Conservation (phyloP, 257 asterid species). For the Gentiana straminea region DNA sequence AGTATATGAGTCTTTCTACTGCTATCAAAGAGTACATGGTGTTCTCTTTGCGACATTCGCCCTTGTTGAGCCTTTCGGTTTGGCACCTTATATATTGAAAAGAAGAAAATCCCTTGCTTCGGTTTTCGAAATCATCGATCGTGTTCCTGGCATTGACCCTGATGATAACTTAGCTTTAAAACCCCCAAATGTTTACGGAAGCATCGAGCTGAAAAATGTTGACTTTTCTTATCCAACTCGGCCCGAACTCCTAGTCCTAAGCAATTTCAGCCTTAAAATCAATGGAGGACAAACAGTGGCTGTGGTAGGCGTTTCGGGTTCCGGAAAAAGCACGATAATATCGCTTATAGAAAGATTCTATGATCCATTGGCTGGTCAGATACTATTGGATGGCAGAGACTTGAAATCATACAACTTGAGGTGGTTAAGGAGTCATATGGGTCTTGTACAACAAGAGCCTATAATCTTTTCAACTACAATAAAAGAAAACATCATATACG, state of each 20-base stretch:
- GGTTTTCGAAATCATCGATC: constrained; percentile 90
- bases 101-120: constrained; percentile 71
- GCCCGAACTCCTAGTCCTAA: constrained; percentile 76
- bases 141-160: constrained; percentile 91
- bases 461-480: constrained; percentile 92
- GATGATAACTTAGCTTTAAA: constrained; percentile 80
- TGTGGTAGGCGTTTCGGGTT: constrained; percentile 96
- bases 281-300: constrained; percentile 97
- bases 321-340: constrained; percentile 95
- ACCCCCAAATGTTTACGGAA: constrained; percentile 94
- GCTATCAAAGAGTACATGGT: constrained; percentile 94
- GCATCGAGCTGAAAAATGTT: constrained; percentile 76
- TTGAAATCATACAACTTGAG: constrained; percentile 73
- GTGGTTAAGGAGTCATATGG: constrained; percentile 94
- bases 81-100: constrained; percentile 97
- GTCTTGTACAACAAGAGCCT: constrained; percentile 92
- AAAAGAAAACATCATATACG: constrained; percentile 82
- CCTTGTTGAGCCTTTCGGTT: constrained; percentile 92
- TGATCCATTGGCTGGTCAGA: constrained; percentile 88
- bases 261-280: constrained; percentile 88
- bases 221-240: constrained; percentile 89
- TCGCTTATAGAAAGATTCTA: constrained; percentile 79
- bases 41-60: constrained; percentile 92
- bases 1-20: constrained; percentile 42
- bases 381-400: constrained; percentile 78